Conservation (phyloP, 179 eudicot genomes). For the Silene noctiflora region DNA sequence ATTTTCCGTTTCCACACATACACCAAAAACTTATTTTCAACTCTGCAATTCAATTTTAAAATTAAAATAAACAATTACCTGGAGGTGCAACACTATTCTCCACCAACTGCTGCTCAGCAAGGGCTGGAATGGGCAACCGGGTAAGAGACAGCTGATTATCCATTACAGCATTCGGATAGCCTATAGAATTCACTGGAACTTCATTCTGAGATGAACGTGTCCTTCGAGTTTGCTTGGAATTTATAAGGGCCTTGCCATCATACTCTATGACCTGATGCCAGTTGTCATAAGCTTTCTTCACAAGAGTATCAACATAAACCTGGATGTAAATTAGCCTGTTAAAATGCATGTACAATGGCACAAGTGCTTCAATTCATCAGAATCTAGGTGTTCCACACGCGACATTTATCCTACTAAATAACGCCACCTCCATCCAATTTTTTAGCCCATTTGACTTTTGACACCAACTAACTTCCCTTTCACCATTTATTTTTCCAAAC, state of each 20-base stretch:
- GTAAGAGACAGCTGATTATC: constrained; percentile 50
- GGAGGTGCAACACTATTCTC: constrained; percentile 44
- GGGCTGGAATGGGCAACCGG: constrained; percentile 41
- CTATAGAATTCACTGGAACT: constrained; percentile 35
- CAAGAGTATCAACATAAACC: constrained; percentile 75
- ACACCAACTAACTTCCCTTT: too few relatives aligned
- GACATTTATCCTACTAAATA: neutral
- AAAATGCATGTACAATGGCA: neutral
- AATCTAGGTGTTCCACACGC: too few relatives aligned
- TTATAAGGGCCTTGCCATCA: constrained; percentile 79
- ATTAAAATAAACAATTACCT: constrained; percentile 38
- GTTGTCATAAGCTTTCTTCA: constrained; percentile 93
- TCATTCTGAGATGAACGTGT: constrained; percentile 49
- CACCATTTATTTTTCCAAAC: too few relatives aligned
- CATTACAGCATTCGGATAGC: constrained; percentile 41
- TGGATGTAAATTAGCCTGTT: constrained; percentile 21
- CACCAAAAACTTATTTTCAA: neutral
- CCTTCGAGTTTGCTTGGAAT: constrained; percentile 54
- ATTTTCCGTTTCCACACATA: neutral
- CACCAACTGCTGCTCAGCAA: constrained; percentile 44
- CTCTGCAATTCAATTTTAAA: neutral
- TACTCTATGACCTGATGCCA: constrained; percentile 93
- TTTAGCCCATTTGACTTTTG: too few relatives aligned
- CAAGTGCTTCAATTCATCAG: constrained; percentile 1
- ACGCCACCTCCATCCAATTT: too few relatives aligned